Percentiles rank a stretch among this genome's conserved stretches.
Conservation (phyloP, 2,329 filamentous ascomycete species). For the Monosporascus sp. region DNA sequence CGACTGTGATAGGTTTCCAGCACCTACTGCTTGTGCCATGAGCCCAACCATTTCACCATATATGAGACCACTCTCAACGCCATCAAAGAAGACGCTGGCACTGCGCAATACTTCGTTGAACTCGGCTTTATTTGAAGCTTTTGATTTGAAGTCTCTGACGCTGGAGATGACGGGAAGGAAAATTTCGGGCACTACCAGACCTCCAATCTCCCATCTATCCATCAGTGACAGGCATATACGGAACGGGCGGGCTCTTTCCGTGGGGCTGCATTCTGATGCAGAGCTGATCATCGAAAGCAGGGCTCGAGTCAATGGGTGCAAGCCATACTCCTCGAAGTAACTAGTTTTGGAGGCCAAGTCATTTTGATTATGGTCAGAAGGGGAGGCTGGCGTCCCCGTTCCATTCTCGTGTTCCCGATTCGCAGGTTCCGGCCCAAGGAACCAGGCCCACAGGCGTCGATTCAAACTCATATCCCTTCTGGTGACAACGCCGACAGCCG, state of each 20-base stretch:
- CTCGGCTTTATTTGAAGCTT: slow-evolving; percentile 59
- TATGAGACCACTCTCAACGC: slow-evolving; percentile 89
- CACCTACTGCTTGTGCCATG: slow-evolving; percentile 54
- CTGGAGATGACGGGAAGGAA: slow-evolving; percentile 83
- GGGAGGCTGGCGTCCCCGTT: slow-evolving; percentile 39
- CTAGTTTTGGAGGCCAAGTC: slow-evolving; percentile 57
- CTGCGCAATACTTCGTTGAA: slow-evolving; percentile 86
- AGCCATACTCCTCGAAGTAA: slow-evolving; percentile 79
- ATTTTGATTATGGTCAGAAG: slow-evolving; percentile 37
- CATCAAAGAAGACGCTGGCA: slow-evolving; percentile 94
- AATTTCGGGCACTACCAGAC: slow-evolving; percentile 78
- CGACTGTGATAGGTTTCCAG: slow-evolving; percentile 35
- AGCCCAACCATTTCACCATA: slow-evolving; percentile 76
- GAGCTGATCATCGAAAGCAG: slow-evolving; percentile 71
- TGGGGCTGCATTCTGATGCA: slow-evolving; percentile 42
- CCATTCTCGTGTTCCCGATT: slow-evolving; percentile 42
- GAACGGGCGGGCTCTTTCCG: slow-evolving; percentile 77
- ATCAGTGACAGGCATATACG: slow-evolving; percentile 91
- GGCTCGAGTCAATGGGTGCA: slow-evolving; percentile 67
- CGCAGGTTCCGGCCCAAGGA: slow-evolving; percentile 71
- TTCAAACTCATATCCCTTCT: slow-evolving; percentile 96
- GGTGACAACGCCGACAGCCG: slow-evolving; percentile 81
- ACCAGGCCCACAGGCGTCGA: slow-evolving; percentile 90
- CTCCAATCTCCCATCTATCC: slow-evolving; percentile 97
- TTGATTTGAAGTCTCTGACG: slow-evolving; percentile 67